phyloP scores from a whole-genome alignment of 441 rosid genomes.

The Dalechampia spathulata region DNA sequence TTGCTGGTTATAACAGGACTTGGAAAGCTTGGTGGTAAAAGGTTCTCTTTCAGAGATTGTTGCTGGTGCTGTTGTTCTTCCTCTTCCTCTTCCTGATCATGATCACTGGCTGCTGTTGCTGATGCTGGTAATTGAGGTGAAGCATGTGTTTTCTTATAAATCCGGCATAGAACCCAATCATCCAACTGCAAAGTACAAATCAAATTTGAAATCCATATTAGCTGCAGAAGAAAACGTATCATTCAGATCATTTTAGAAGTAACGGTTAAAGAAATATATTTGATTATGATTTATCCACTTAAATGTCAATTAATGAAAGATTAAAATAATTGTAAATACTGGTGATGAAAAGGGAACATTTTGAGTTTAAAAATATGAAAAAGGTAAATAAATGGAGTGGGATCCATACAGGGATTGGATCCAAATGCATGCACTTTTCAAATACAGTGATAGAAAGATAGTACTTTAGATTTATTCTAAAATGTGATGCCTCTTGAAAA shows the following conservation, averaged over 20 bases:
- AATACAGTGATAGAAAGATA: background rate
- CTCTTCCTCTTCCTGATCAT: conserved; percentile 43
- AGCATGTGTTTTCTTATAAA: conserved; percentile 72
- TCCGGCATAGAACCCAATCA: conserved; percentile 98
- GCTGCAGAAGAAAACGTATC: no score
- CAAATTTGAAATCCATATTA: no score
- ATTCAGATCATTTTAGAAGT: no score
- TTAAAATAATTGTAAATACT: no score
- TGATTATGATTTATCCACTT: no score
- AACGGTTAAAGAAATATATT: no score
- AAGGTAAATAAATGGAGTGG: no score
- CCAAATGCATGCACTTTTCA: background rate
- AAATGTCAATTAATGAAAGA: no score
- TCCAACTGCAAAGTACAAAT: conserved; percentile 67
- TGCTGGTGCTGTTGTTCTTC: conserved; percentile 53
- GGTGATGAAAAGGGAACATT: no score
- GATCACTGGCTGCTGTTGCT: conserved; percentile 28
- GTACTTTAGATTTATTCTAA: background rate
- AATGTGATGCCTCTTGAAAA: conserved; percentile 4
- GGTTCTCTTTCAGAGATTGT: conserved; percentile 29
- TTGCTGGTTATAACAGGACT: conserved; percentile 25
- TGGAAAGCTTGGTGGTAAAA: conserved; percentile 25
- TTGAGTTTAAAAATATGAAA: no score
- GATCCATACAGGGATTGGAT: conserved; percentile 1
- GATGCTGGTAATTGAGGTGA: conserved; percentile 38